Evolutionary conservation across 106 monocot genomes (phyloP).

Genomic region (Phalaenopsis aphrodite): DNA sequence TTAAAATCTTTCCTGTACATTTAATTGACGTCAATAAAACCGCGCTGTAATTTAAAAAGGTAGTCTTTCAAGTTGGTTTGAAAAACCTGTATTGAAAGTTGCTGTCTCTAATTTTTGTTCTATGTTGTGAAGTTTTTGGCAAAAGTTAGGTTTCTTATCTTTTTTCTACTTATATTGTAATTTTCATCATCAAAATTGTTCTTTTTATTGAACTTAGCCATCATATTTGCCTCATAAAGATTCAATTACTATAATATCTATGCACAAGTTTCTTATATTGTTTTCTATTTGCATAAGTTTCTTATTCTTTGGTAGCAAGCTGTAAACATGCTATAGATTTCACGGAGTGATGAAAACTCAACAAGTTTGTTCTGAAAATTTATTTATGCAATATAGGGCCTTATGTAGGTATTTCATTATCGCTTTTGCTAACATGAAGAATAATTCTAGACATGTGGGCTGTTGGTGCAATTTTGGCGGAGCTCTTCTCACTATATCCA

Average conservation of each 20-base stretch:
- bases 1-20: neutral
- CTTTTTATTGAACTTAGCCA: neutral
- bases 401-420: neutral
- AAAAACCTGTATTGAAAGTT: neutral
- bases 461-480: constrained; percentile 84
- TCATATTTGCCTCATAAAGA: neutral
- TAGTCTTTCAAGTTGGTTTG: neutral
- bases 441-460: constrained; percentile 84
- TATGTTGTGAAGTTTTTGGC: neutral
- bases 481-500: constrained; percentile 71
- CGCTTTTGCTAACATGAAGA: constrained; percentile 1
- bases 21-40: neutral
- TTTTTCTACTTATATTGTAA: neutral
- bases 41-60: neutral
- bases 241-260: neutral
- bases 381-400: neutral
- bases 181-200: neutral
- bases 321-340: neutral
- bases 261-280: neutral
- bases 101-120: neutral
- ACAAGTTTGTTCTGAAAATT: neutral
- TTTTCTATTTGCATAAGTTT: neutral
- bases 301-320: neutral
- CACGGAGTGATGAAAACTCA: neutral
- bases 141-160: neutral